Conservation (phyloP, 2,329 filamentous ascomycete species). For the Cryphonectria naterciae region DNA sequence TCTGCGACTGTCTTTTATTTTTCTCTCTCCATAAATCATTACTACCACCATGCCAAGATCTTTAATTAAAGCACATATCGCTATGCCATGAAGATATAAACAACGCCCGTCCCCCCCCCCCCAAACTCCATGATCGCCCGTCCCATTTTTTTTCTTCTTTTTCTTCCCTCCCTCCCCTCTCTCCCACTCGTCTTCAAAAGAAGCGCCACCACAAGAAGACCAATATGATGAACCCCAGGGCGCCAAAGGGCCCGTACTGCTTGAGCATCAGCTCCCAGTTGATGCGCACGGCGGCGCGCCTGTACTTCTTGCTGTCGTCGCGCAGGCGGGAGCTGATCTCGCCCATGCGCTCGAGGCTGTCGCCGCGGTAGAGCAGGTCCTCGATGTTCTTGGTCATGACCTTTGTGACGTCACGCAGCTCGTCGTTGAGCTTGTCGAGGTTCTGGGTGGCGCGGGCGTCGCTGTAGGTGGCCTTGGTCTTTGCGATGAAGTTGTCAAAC, state of each 20-base stretch:
- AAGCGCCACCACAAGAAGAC: constrained; percentile 93
- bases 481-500: constrained; percentile 95
- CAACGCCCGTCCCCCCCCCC: neutral
- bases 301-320: constrained; percentile 95
- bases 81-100: constrained; percentile 26
- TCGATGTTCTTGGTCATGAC: constrained; percentile 99
- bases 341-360: constrained; percentile 95
- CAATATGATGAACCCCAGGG: constrained; percentile 78
- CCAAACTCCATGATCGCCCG: constrained; percentile 16
- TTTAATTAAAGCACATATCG: constrained; percentile 16
- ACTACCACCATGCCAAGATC: constrained; percentile 1
- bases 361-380: constrained; percentile 91
- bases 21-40: neutral
- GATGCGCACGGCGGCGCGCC: constrained; percentile 88
- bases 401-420: constrained; percentile 95
- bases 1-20: neutral
- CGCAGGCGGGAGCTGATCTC: constrained; percentile 85
- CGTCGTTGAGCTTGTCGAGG: constrained; percentile 92
- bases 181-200: constrained; percentile 60
- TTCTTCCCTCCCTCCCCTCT: neutral
- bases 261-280: constrained; percentile 97
- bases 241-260: constrained; percentile 93
- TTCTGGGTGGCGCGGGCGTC: constrained; percentile 90
- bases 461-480: constrained; percentile 91
- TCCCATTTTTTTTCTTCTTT: neutral